Conservation (phyloP, 2,329 filamentous ascomycete species). For the Clarireedia homoeocarpa region DNA sequence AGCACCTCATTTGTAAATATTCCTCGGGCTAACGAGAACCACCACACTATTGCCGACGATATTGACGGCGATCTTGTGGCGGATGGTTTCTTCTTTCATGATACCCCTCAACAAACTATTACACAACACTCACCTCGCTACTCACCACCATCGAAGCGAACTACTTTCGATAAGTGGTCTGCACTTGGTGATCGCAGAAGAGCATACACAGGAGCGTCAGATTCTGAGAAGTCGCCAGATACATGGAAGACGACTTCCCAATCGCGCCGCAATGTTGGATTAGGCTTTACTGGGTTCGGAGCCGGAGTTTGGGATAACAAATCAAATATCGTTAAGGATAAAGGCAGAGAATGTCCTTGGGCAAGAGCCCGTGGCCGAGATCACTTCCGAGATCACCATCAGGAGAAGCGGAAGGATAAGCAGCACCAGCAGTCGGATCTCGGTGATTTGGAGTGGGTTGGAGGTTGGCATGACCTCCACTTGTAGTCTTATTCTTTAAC, state of each 20-base stretch:
- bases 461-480: conserved; percentile 68
- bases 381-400: conserved; percentile 31
- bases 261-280: conserved; percentile 36
- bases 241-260: conserved; percentile 29
- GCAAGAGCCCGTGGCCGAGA: conserved; percentile 40
- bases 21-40: conserved; percentile 32
- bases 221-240: conserved; percentile 43
- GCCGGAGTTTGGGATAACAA: conserved; percentile 28
- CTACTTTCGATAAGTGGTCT: conserved; percentile 75
- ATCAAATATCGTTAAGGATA: conserved; percentile 29
- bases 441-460: conserved; percentile 87
- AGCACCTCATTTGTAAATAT: conserved; percentile 44
- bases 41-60: conserved; percentile 35
- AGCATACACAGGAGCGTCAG: conserved; percentile 47
- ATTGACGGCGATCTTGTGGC: conserved; percentile 58
- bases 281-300: conserved; percentile 42
- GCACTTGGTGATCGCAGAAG: conserved; percentile 78
- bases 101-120: conserved; percentile 35
- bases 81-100: conserved; percentile 68
- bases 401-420: conserved; percentile 21
- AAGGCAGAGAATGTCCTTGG: conserved; percentile 43
- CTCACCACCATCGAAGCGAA: conserved; percentile 58
- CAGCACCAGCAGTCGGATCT: conserved; percentile 48
- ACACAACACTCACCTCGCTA: conserved; percentile 37
- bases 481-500: conserved; percentile 37